Evolutionary conservation across 2,329 filamentous ascomycete genomes (phyloP).

Genomic region (Cytospora leucostoma): DNA sequence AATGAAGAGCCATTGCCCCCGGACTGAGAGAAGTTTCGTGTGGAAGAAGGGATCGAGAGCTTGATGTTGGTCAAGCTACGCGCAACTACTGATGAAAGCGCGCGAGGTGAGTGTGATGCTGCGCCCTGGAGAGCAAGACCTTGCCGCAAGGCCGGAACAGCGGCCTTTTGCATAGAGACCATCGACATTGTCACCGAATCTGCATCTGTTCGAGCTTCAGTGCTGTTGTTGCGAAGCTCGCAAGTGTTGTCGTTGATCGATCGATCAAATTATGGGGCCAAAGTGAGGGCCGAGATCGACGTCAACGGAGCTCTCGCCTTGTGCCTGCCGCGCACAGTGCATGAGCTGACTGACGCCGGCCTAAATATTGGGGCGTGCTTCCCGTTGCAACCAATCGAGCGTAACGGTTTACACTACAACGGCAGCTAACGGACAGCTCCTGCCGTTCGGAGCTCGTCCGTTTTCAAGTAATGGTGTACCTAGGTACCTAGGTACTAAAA

Average conservation of each 20-base stretch:
- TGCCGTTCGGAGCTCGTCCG: not conserved
- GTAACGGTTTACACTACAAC: slow-evolving; percentile 15
- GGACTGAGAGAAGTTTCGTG: slow-evolving; percentile 25
- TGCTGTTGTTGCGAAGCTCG: slow-evolving; percentile 15
- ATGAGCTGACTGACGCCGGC: slow-evolving; percentile 12
- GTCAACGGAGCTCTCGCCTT: slow-evolving; percentile 11
- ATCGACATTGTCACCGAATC: slow-evolving; percentile 29
- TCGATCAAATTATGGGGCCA: slow-evolving; percentile 4
- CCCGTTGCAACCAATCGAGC: slow-evolving; percentile 19
- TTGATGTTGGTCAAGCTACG: slow-evolving; percentile 13
- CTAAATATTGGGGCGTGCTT: not conserved
- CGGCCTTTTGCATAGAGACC: slow-evolving; percentile 25
- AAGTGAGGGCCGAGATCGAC: not conserved
- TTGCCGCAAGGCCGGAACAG: slow-evolving; percentile 23
- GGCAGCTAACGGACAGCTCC: not conserved
- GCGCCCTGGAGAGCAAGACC: slow-evolving; percentile 17
- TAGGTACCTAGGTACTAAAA: too few relatives aligned
- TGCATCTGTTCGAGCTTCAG: slow-evolving; percentile 22
- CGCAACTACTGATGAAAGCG: slow-evolving; percentile 17
- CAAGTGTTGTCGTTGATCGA: slow-evolving; percentile 5
- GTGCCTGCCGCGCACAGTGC: slow-evolving; percentile 3
- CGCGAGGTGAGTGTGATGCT: slow-evolving; percentile 13
- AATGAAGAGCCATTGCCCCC: slow-evolving; percentile 29
- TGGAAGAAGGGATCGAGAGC: slow-evolving; percentile 10
- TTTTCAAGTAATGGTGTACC: slow-evolving; percentile 11